Conservation (phyloP, 257 asterid species). For the Primulina eburnea region DNA sequence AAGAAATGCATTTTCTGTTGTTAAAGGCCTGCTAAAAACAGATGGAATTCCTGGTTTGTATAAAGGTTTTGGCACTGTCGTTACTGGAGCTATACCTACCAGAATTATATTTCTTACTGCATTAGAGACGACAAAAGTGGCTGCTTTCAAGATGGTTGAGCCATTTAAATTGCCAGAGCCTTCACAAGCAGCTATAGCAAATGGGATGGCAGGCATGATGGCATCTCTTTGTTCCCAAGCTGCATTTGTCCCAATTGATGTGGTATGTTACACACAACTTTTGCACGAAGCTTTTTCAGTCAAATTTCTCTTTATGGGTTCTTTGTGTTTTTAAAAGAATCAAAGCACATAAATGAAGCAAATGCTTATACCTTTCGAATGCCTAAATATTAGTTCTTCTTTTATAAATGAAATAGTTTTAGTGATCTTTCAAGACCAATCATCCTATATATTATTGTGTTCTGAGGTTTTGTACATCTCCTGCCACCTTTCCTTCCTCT, state of each 20-base stretch:
- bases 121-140: conserved; percentile 74
- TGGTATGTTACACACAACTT: conserved; percentile 52
- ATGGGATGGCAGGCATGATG: conserved; percentile 85
- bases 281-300: not conserved
- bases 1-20: conserved; percentile 66
- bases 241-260: conserved; percentile 83
- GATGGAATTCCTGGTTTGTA: conserved; percentile 85
- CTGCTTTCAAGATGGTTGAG: conserved; percentile 64
- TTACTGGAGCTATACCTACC: conserved; percentile 85
- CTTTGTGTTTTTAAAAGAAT: not conserved
- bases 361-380: no score
- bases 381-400: no score
- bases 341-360: not conserved
- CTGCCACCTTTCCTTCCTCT: conserved; percentile 9
- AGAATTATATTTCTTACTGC: conserved; percentile 87
- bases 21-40: conserved; percentile 61
- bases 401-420: no score
- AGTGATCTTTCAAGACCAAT: not conserved
- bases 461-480: not conserved
- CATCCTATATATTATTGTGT: not conserved
- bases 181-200: conserved; percentile 83
- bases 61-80: conserved; percentile 83
- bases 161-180: conserved; percentile 79
- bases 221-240: conserved; percentile 86
- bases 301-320: not conserved